Evolutionary conservation across 2,329 filamentous ascomycete species (phyloP).

Genomic region (Alternaria rosae): DNA sequence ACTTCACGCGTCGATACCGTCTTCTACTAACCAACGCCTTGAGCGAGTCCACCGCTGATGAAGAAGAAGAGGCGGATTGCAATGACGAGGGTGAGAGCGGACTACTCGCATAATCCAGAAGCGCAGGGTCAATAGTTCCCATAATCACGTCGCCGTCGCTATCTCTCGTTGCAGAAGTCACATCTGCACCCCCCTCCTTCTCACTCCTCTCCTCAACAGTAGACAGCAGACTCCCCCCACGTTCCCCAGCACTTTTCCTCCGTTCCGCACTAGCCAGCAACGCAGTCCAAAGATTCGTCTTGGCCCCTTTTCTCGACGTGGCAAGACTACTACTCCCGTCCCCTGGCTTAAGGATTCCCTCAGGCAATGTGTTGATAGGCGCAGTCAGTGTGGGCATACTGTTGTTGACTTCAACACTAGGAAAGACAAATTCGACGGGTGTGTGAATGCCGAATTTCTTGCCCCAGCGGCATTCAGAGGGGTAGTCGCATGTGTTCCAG

Average conservation of each 20-base stretch:
- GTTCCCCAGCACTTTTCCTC: constrained; percentile 18
- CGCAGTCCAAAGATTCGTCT: constrained; percentile 33
- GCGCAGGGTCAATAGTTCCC: not conserved
- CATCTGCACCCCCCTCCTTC: not conserved
- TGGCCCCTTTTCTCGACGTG: constrained; percentile 15
- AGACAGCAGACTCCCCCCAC: constrained; percentile 27
- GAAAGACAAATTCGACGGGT: constrained; percentile 18
- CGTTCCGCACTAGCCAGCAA: constrained; percentile 37
- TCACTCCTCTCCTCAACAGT: constrained; percentile 3
- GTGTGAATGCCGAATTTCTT: constrained; percentile 39
- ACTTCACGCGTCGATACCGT: constrained; percentile 4
- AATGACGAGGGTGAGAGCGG: not conserved
- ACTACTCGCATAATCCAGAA: not conserved
- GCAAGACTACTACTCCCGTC: not conserved
- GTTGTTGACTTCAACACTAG: not conserved
- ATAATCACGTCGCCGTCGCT: constrained; percentile 13
- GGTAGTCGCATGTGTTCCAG: constrained; percentile 56
- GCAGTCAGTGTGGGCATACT: not conserved
- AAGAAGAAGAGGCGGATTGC: not conserved
- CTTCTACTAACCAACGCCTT: constrained; percentile 5
- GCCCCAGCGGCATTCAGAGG: constrained; percentile 54
- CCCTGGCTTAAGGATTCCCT: constrained; percentile 25
- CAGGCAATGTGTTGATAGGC: constrained; percentile 9
- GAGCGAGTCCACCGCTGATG: constrained; percentile 3
- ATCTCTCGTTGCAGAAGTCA: not conserved